phyloP scores from a whole-genome alignment of 2,329 filamentous ascomycete species.

The Chaetomium olivaceum region DNA sequence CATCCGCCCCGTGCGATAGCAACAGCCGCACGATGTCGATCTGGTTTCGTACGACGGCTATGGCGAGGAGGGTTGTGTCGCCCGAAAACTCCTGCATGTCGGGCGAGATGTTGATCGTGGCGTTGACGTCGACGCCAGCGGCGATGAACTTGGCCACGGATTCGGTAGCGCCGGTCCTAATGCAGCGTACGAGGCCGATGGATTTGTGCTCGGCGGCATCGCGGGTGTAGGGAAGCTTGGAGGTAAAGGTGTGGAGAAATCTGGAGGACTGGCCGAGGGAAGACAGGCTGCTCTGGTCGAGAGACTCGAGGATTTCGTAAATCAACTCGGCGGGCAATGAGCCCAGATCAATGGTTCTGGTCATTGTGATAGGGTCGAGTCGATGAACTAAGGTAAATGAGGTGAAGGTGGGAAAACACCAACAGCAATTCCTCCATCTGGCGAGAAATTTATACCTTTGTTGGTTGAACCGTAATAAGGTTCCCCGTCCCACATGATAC shows the following conservation, averaged over 20 bases:
- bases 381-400: neutral
- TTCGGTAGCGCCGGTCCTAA: neutral
- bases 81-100: neutral
- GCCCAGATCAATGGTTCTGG: neutral
- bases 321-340: conserved; percentile 4
- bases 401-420: neutral
- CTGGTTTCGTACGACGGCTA: neutral
- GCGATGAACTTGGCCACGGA: conserved; percentile 8
- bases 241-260: neutral
- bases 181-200: neutral
- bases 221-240: neutral
- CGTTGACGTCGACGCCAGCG: conserved; percentile 3
- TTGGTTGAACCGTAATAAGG: too few relatives aligned
- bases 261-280: neutral
- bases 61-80: neutral
- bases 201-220: neutral
- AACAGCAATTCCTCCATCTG: neutral
- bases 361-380: neutral
- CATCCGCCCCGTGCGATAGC: neutral
- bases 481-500: neutral
- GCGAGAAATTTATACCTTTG: neutral
- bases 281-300: neutral
- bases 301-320: neutral
- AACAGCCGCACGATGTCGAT: neutral
- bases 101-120: neutral